Evolutionary conservation across 345 rosid genomes (phyloP).

Genomic region (Syzygium oleosum): DNA sequence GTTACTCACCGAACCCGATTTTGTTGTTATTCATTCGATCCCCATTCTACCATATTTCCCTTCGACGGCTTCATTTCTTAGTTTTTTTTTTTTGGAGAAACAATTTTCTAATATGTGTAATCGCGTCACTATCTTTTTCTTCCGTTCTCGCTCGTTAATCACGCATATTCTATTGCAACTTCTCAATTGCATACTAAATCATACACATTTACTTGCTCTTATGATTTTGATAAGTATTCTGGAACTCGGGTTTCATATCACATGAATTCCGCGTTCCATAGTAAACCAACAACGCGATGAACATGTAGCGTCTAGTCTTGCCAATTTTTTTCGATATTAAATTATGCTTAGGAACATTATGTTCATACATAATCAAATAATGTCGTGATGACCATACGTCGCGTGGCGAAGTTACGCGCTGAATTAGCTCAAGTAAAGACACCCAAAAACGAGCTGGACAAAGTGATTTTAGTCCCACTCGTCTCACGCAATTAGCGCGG

Average conservation of each 20-base stretch:
- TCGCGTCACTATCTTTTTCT: no score
- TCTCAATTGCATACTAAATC: no score
- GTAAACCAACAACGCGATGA: no score
- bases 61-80: no score
- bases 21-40: no score
- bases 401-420: not conserved
- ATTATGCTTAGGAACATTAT: not conserved
- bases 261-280: no score
- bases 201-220: not conserved
- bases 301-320: not conserved
- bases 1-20: not conserved
- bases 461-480: not conserved
- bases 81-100: no score
- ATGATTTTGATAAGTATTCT: rapidly evolving
- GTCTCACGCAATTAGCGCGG: not conserved
- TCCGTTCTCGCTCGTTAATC: no score
- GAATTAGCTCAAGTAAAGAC: not conserved
- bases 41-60: no score
- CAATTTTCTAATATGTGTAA: no score
- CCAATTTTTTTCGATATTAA: not conserved
- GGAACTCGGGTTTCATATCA: rapidly evolving
- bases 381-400: not conserved
- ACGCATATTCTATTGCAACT: no score
- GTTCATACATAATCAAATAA: not conserved
- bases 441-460: not conserved